Percentiles rank a stretch among this genome's conserved stretches.
phyloP scores from a whole-genome alignment of 768 basidiomycete species.

The Kwoniella heveanensis region DNA sequence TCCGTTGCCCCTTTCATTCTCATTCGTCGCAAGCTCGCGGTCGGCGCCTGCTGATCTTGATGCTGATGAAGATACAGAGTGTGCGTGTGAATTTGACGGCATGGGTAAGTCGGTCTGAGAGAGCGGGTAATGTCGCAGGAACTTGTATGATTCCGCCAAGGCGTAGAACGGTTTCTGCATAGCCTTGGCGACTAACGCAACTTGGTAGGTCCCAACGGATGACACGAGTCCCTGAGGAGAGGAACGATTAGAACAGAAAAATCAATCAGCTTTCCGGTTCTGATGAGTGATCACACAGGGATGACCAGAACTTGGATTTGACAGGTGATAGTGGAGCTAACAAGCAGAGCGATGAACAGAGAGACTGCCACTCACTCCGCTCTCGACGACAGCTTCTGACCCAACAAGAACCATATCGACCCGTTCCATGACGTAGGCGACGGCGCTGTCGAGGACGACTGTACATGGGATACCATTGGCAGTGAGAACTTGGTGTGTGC shows the following conservation, averaged over 20 bases:
- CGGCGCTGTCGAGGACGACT: constrained; percentile 92
- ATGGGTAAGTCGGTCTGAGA: constrained; percentile 55
- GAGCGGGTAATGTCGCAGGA: constrained; percentile 86
- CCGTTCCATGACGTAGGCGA: constrained; percentile 94
- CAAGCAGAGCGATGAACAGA: constrained; percentile 59
- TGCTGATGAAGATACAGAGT: constrained; percentile 80
- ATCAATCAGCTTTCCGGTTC: not conserved
- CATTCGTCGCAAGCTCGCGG: too few species aligned
- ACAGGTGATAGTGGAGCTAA: too few species aligned
- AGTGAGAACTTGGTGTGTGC: constrained; percentile 83
- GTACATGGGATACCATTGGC: constrained; percentile 92
- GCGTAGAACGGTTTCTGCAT: constrained; percentile 96
- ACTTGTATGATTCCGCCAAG: constrained; percentile 95
- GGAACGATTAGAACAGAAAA: not conserved
- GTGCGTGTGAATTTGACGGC: constrained; percentile 23
- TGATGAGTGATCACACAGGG: not conserved
- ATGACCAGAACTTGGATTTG: not conserved
- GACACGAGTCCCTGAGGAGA: constrained; percentile 38
- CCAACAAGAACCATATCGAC: constrained; percentile 95
- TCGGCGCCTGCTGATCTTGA: too few species aligned
- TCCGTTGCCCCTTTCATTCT: not conserved
- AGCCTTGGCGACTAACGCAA: constrained; percentile 92
- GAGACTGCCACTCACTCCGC: constrained; percentile 61
- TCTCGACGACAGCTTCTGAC: constrained; percentile 96
- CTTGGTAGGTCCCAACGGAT: constrained; percentile 86